These are phyloP conservation scores for Bruguiera hainesii DNA, from an alignment of 441 rosid genomes.

Conservation along the genomic window DNA sequence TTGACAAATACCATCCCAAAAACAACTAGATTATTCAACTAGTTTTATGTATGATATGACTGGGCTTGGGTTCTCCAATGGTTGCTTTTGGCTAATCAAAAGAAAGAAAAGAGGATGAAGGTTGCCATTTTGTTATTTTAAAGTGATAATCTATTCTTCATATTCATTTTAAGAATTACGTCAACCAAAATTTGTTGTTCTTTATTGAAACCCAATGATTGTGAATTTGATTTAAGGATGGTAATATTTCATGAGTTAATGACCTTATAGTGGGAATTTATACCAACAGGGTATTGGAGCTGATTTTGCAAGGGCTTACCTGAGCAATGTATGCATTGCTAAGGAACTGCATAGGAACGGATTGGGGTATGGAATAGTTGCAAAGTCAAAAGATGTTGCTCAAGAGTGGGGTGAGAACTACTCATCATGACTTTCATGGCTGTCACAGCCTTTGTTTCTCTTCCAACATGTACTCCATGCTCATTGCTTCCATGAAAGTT, in stretches of 20 bases:
- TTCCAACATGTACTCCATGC: not conserved
- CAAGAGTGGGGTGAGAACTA: conserved; percentile 69
- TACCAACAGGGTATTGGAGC: conserved; percentile 55
- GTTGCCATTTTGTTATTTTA: too few species aligned
- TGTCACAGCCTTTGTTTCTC: not conserved
- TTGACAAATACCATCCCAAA: too few species aligned
- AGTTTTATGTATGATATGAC: too few species aligned
- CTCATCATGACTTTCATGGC: not conserved
- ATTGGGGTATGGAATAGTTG: conserved; percentile 60
- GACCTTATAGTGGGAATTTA: not conserved
- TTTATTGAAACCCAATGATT: not conserved
- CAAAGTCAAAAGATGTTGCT: conserved; percentile 59
- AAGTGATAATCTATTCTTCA: too few species aligned
- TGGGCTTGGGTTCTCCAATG: too few species aligned
- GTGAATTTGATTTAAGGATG: not conserved
- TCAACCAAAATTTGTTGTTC: not conserved
- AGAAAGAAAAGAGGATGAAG: too few species aligned
- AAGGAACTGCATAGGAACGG: conserved; percentile 81
- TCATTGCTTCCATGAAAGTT: not conserved
- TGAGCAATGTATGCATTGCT: conserved; percentile 91
- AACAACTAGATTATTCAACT: too few species aligned
- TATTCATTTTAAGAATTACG: too few species aligned
- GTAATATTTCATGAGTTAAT: too few species aligned
- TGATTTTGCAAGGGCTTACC: conserved; percentile 75
- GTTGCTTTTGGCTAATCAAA: too few species aligned